These are phyloP conservation scores for Sabuloglossum arenarium DNA, from an alignment of 495 filamentous ascomycete genomes.

Conservation along the genomic window DNA sequence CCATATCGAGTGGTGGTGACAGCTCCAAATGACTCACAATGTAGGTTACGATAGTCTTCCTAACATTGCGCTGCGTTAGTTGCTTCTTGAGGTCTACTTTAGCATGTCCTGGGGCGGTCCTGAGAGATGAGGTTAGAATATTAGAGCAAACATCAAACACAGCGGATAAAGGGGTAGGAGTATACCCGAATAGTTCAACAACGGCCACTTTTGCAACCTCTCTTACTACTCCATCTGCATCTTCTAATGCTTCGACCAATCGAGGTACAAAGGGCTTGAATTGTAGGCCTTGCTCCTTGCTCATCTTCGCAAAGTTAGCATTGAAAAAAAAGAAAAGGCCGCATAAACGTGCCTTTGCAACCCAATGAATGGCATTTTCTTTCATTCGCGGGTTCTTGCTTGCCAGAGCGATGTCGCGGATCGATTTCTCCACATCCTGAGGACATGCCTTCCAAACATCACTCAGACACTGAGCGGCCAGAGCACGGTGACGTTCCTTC, in stretches of 20 bases:
- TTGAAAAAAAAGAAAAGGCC: neutral
- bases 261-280: slow-evolving; percentile 67
- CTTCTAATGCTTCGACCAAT: slow-evolving; percentile 70
- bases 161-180: neutral
- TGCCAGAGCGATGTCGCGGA: slow-evolving; percentile 56
- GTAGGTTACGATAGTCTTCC: slow-evolving; percentile 60
- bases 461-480: slow-evolving; percentile 49
- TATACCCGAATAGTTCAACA: slow-evolving; percentile 67
- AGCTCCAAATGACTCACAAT: slow-evolving; percentile 55
- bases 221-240: slow-evolving; percentile 69
- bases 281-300: slow-evolving; percentile 48
- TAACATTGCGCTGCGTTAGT: slow-evolving; percentile 53
- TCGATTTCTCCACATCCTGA: slow-evolving; percentile 53
- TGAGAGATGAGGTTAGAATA: slow-evolving; percentile 12
- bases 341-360: slow-evolving; percentile 34
- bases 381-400: slow-evolving; percentile 68
- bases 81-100: slow-evolving; percentile 78
- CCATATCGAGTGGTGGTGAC: slow-evolving; percentile 23
- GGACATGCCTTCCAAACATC: slow-evolving; percentile 50
- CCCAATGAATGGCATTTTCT: slow-evolving; percentile 65
- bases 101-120: slow-evolving; percentile 57
- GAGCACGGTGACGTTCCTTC: slow-evolving; percentile 55
- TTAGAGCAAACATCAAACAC: neutral
- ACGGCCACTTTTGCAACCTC: slow-evolving; percentile 63
- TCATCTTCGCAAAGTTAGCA: slow-evolving; percentile 34